A percentile compares a stretch with the other conserved stretches of the same genome.
These are phyloP conservation scores for Sporothrix inflata DNA, from an alignment of 2,329 filamentous ascomycete species.

Conservation along the genomic window DNA sequence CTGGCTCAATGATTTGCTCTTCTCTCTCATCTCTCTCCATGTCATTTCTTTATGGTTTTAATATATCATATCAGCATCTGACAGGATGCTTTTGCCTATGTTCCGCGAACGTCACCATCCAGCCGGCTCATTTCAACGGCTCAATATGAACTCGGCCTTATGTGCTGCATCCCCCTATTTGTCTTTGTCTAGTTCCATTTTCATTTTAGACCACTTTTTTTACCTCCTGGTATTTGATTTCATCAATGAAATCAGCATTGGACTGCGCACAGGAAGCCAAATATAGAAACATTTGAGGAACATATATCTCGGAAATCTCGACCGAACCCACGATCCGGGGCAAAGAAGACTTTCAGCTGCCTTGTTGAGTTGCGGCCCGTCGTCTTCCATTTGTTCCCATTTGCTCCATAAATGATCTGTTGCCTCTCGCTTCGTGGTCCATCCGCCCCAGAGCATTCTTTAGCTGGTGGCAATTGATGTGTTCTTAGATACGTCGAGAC, in stretches of 20 bases:
- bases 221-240: background rate
- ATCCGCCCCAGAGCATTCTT: background rate
- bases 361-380: conserved; percentile 11
- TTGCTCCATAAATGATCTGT: background rate
- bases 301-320: background rate
- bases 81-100: background rate
- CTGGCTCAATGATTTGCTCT: background rate
- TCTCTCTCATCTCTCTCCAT: background rate
- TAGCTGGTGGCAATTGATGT: background rate
- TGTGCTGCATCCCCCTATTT: too few species aligned
- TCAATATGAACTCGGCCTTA: conserved; percentile 4
- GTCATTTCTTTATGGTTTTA: background rate
- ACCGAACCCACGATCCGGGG: conserved; percentile 12
- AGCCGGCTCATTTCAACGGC: conserved; percentile 17
- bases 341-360: background rate
- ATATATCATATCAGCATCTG: background rate
- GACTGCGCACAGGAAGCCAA: background rate
- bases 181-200: too few species aligned
- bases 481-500: background rate
- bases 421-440: background rate
- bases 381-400: background rate
- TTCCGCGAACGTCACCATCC: background rate
- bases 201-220: too few species aligned
- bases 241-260: background rate
- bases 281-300: background rate